Conservation (phyloP, 2,329 filamentous ascomycete species). For the Cladorrhinum sp. region DNA sequence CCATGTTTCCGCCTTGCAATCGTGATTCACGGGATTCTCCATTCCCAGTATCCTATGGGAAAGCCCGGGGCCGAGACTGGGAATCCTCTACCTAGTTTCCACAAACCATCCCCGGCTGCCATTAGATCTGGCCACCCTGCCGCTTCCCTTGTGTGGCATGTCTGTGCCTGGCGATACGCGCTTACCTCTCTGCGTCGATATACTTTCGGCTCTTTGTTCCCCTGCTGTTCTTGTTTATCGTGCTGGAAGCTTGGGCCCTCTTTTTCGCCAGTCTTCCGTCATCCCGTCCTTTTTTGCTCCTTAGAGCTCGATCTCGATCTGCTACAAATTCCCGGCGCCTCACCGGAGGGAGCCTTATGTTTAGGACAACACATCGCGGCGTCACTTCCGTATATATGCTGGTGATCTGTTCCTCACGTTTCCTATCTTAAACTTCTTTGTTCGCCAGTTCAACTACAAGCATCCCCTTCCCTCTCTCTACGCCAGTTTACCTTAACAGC, state of each 20-base stretch:
- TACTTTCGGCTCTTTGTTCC: background rate
- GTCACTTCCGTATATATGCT: constrained; percentile 7
- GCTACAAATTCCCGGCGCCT: background rate
- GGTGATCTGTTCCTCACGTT: background rate
- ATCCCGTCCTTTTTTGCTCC: constrained; percentile 2
- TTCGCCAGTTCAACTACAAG: background rate
- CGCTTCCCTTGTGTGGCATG: background rate
- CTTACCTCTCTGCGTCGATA: background rate
- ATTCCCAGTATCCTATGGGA: no score
- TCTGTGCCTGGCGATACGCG: constrained; percentile 5
- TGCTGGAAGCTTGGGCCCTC: constrained; percentile 5
- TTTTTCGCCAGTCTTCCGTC: constrained; percentile 7
- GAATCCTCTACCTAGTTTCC: no score
- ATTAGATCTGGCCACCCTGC: background rate
- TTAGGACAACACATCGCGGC: background rate
- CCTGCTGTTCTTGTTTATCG: background rate
- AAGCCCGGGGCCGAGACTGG: no score
- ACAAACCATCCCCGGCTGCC: background rate
- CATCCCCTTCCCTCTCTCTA: background rate
- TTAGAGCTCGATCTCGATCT: constrained; percentile 6
- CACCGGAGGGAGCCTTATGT: background rate
- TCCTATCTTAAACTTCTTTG: background rate
- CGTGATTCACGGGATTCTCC: no score
- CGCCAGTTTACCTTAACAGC: background rate
- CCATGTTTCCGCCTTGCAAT: no score